Evolutionary conservation across 176 grass and related monocot genomes (phyloP).

Genomic region (Tillandsia fasciculata): DNA sequence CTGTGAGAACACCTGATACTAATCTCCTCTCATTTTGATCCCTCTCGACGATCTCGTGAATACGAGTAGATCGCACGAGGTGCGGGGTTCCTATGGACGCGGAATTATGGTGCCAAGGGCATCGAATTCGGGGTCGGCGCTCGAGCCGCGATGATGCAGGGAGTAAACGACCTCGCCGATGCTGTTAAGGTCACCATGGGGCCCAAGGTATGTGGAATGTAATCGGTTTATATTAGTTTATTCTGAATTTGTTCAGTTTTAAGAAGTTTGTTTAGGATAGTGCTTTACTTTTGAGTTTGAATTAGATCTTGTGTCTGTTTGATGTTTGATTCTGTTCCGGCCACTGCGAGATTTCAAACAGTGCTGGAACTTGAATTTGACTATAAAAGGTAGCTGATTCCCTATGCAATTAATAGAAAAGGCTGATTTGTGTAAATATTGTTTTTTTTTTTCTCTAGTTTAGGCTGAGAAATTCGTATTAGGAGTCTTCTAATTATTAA

Average conservation of each 20-base stretch:
- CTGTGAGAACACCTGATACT: not conserved
- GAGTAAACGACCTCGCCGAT: conserved; percentile 67
- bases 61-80: not conserved
- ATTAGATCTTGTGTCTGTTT: too few relatives aligned
- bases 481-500: too few relatives aligned
- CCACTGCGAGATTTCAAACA: too few relatives aligned
- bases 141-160: conserved; percentile 57
- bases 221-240: not conserved
- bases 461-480: too few relatives aligned
- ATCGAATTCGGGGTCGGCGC: conserved; percentile 49
- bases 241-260: conserved; percentile 7
- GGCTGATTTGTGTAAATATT: too few relatives aligned
- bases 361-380: too few relatives aligned
- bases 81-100: conserved; percentile 17
- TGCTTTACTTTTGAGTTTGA: too few relatives aligned
- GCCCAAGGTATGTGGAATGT: conserved; percentile 40
- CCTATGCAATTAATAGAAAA: not conserved
- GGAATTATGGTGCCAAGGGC: conserved; percentile 56
- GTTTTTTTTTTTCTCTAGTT: not conserved
- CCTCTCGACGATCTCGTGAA: not conserved
- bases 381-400: not conserved
- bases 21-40: not conserved
- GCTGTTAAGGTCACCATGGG: conserved; percentile 83
- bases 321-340: too few relatives aligned
- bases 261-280: too few relatives aligned